Base-by-base conservation (phyloP, 1,284 basidiomycete species). In the Trametes sp. region DNA sequence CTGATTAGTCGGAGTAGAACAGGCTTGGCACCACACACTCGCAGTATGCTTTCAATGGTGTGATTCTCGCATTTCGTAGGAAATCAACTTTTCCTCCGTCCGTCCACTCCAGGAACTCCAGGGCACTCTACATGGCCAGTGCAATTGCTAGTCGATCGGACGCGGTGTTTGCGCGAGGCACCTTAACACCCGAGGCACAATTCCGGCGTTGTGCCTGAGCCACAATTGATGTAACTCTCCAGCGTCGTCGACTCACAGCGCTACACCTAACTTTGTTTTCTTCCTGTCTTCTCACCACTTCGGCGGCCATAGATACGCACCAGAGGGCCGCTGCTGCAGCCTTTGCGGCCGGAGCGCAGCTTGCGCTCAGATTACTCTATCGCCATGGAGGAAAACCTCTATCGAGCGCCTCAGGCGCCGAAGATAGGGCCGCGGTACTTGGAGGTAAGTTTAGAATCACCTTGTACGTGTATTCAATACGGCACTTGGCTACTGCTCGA, bases 371-470 rank as follows among this genome's bases (percentile, higher is more conserved):
- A 23, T n/a, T n/a, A n/a, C n/a, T n/a, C 24, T 5, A 46, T n/a
- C 24, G n/a, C 13, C 45, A 46, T 31, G 46, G 54, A 50, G 16
- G 54, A 46, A 33, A 29, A 29, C 13, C 26, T 21, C n/a, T 24
- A 54, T 49, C 48, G 48, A 45, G 38, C 28, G 21, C 6, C 45
- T 10, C 35, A 19, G 31, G 51, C 41, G 24, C 61, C 55, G 7
- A 53, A 45, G 51, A 50, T 66, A 26, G 65, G 65, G 26, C 53
- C 56, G 36, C 48, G 49, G 44, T 66, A 63, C 54, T 26, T 66
- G 53, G 59, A 63, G 59, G 65, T 63, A 55, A 56, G 64, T 57
- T 11, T 48, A 51, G 51, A 38, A 42, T 13, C 54, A 33, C 33
- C 41, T 45, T 16, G 23, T 28, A 26, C 45, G 14, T 10, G 7